These are phyloP conservation scores for Teratosphaeria gauchensis DNA, from an alignment of 2,329 filamentous ascomycete genomes.

Conservation along the genomic window DNA sequence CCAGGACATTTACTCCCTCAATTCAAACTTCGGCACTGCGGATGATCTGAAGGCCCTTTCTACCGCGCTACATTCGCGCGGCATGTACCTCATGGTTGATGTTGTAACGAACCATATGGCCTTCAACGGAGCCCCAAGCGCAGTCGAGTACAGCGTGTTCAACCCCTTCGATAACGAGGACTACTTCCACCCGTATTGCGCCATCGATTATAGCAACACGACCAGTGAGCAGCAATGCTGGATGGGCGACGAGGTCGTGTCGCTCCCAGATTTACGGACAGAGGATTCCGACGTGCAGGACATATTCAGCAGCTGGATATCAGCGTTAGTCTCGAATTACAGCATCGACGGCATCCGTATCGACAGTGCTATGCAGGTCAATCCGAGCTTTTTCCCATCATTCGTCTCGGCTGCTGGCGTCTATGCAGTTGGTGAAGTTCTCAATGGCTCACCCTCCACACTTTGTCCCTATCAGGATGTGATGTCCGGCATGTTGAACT, in stretches of 20 bases:
- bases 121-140: constrained; percentile 17
- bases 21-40: constrained; percentile 36
- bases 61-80: constrained; percentile 34
- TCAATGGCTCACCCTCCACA: background rate
- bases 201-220: constrained; percentile 41
- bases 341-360: constrained; percentile 29
- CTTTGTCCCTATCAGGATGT: constrained; percentile 14
- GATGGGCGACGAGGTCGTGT: background rate
- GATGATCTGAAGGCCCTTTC: constrained; percentile 36
- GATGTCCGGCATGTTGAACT: constrained; percentile 22
- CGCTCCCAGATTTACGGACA: constrained; percentile 38
- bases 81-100: constrained; percentile 43
- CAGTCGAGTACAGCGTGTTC: constrained; percentile 26
- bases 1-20: constrained; percentile 35
- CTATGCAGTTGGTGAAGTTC: constrained; percentile 16
- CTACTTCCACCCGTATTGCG: constrained; percentile 34
- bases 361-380: constrained; percentile 22
- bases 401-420: constrained; percentile 6
- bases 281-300: constrained; percentile 31
- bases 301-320: constrained; percentile 37
- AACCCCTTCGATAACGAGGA: constrained; percentile 32
- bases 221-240: constrained; percentile 2
- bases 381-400: background rate
- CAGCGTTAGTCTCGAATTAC: constrained; percentile 33
- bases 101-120: constrained; percentile 38